Evolutionary conservation across 1,284 basidiomycete species (phyloP).

Genomic region (Tilletia caries): DNA sequence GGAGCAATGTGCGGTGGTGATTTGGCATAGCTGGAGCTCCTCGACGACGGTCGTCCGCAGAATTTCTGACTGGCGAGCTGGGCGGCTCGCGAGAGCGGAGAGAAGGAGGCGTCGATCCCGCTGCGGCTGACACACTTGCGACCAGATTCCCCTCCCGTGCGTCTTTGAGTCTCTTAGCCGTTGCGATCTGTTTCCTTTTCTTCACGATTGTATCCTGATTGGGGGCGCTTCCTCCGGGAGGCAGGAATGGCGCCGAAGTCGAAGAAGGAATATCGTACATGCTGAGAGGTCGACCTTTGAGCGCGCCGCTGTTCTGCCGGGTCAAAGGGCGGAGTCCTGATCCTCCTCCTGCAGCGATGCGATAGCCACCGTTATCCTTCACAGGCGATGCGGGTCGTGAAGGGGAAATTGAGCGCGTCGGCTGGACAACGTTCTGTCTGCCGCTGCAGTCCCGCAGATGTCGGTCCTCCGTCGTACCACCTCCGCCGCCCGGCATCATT

Average conservation of each 20-base stretch:
- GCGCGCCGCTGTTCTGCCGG: neutral
- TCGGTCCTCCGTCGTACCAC: too few species aligned
- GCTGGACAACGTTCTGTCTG: neutral
- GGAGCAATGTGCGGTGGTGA: neutral
- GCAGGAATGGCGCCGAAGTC: neutral
- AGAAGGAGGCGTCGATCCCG: neutral
- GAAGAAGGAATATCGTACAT: slow-evolving; percentile 3
- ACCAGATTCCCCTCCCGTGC: neutral
- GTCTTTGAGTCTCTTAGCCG: neutral
- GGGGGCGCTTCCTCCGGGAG: neutral
- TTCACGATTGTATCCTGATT: neutral
- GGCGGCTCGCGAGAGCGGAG: neutral
- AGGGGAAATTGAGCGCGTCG: neutral
- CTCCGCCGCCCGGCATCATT: too few species aligned
- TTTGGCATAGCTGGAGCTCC: too few species aligned
- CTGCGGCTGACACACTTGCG: neutral
- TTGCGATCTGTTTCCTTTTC: slow-evolving; percentile 2
- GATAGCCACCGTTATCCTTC: neutral
- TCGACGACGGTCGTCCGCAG: neutral
- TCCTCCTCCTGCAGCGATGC: neutral
- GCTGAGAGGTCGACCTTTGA: neutral
- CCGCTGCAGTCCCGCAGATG: neutral
- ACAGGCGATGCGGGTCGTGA: slow-evolving; percentile 3
- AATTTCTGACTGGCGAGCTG: neutral
- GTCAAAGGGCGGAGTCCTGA: neutral